These are phyloP conservation scores for Boletus reticulatus DNA, from an alignment of 768 basidiomycete species.

Conservation along the genomic window DNA sequence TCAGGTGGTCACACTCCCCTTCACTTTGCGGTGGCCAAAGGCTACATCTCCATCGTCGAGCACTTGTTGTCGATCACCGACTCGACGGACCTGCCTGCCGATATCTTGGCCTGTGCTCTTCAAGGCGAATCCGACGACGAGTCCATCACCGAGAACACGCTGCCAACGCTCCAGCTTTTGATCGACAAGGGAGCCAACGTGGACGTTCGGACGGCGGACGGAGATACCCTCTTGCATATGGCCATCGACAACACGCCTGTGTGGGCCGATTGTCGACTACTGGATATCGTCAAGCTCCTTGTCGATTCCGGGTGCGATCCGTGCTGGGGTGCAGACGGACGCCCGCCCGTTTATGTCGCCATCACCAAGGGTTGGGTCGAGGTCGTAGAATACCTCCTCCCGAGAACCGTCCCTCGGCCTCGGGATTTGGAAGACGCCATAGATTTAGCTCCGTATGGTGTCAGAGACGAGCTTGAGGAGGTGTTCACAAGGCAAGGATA, in stretches of 20 bases:
- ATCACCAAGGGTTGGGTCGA: not conserved
- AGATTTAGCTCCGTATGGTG: not conserved
- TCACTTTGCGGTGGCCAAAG: not conserved
- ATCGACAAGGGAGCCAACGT: not conserved
- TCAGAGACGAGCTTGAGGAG: not conserved
- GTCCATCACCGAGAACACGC: too few relatives aligned
- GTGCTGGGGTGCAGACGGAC: not conserved
- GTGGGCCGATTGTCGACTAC: too few relatives aligned
- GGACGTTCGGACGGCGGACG: not conserved
- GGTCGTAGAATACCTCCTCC: not conserved
- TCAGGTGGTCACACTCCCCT: not conserved
- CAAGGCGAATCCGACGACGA: too few relatives aligned
- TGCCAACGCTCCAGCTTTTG: not conserved
- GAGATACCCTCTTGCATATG: not conserved
- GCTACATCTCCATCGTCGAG: not conserved
- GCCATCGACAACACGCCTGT: not conserved
- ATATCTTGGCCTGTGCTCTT: not conserved
- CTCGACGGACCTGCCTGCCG: not conserved
- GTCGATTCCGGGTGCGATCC: slow-evolving; percentile 2
- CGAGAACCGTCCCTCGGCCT: not conserved
- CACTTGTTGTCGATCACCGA: not conserved
- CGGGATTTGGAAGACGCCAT: too few relatives aligned
- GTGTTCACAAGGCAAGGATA: too few relatives aligned
- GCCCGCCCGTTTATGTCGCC: not conserved
- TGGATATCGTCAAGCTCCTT: not conserved